Conservation (phyloP, 108 stramenopile genomes). For the Fragilariopsis cylindrus region DNA sequence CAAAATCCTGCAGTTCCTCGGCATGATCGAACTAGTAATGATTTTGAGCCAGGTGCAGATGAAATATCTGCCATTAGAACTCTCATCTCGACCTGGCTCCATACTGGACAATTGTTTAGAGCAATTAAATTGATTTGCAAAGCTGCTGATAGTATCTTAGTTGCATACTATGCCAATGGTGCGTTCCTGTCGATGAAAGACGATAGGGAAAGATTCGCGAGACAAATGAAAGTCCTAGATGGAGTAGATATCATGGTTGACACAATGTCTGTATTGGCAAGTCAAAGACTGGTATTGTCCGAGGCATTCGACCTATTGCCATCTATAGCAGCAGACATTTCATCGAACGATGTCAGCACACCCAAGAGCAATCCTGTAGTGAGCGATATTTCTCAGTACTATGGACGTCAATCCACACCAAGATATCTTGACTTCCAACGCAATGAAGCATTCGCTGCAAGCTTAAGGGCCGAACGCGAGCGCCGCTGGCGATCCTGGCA, state of each 20-base stretch:
- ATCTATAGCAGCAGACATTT: neutral
- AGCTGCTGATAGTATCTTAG: conserved; percentile 53
- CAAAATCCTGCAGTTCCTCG: neutral
- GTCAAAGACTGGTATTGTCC: conserved; percentile 46
- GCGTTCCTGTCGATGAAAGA: conserved; percentile 60
- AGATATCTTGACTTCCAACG: conserved; percentile 71
- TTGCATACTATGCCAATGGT: conserved; percentile 58
- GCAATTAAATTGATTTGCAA: conserved; percentile 53
- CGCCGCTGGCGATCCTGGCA: conserved; percentile 65
- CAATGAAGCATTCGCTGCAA: conserved; percentile 77
- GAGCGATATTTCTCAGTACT: conserved; percentile 11
- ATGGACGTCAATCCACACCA: conserved; percentile 41
- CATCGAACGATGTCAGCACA: neutral
- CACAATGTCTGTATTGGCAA: conserved; percentile 62
- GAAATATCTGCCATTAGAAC: conserved; percentile 77
- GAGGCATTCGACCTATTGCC: conserved; percentile 15
- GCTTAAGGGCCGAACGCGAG: conserved; percentile 71
- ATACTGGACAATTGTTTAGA: conserved; percentile 73
- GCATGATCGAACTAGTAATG: conserved; percentile 9
- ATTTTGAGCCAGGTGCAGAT: conserved; percentile 44
- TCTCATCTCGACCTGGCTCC: conserved; percentile 84
- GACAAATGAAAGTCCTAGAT: conserved; percentile 59
- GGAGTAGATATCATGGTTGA: conserved; percentile 80
- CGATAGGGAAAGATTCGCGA: conserved; percentile 47
- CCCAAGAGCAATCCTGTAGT: neutral